phyloP scores from a whole-genome alignment of 129 eudicot genomes.

The Flaveria brownii region DNA sequence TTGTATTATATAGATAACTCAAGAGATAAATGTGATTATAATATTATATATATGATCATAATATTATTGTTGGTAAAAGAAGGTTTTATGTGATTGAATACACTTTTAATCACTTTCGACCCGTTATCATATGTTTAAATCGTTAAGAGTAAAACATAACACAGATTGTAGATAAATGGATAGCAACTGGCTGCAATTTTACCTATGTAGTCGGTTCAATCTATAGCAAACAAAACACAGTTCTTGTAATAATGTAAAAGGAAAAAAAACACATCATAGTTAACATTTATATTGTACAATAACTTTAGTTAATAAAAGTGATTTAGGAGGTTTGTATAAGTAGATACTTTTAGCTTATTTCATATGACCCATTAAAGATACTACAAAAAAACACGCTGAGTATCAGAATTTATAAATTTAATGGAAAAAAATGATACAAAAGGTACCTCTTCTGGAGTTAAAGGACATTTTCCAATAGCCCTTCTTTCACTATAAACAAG shows the following conservation, averaged over 20 bases:
- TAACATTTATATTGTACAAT: too few relatives aligned
- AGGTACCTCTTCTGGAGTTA: slow-evolving; percentile 96
- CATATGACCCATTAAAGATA: slow-evolving; percentile 1
- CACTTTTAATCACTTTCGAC: not conserved
- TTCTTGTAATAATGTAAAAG: not conserved
- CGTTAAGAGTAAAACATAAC: not conserved
- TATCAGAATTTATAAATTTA: not conserved
- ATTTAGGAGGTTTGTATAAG: not conserved
- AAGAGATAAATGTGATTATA: not conserved
- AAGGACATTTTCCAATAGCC: slow-evolving; percentile 92
- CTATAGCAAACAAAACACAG: not conserved
- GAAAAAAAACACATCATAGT: not conserved
- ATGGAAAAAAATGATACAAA: not conserved
- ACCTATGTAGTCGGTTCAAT: not conserved
- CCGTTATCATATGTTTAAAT: not conserved
- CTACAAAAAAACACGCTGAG: not conserved
- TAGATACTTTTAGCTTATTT: not conserved
- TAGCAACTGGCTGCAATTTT: not conserved
- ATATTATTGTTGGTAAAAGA: not conserved
- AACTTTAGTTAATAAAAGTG: not conserved
- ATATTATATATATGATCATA: not conserved
- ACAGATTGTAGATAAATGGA: not conserved
- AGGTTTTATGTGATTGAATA: not conserved
- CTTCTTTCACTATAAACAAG: slow-evolving; percentile 78
- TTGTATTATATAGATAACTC: not conserved